Evolutionary conservation across 78 protist genomes (phyloP).

Genomic region (Diacronema lutheri): DNA sequence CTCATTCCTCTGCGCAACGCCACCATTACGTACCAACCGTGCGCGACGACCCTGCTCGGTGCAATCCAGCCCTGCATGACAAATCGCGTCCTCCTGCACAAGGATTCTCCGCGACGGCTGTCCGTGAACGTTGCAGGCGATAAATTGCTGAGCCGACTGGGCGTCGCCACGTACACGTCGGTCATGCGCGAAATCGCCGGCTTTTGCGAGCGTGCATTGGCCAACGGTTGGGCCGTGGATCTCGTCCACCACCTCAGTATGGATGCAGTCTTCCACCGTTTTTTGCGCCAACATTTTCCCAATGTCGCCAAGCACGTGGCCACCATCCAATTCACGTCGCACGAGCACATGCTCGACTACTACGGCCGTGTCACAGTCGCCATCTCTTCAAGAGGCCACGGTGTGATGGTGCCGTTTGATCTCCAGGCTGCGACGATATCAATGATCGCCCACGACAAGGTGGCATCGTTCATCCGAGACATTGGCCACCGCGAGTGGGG

Average conservation of each 20-base stretch:
- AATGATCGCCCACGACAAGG: background rate
- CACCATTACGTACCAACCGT: background rate
- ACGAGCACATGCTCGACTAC: background rate
- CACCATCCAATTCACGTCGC: background rate
- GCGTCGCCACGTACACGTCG: background rate
- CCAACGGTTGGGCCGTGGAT: background rate
- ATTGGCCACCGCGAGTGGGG: background rate
- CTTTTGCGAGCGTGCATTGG: background rate
- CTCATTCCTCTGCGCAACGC: too few relatives aligned
- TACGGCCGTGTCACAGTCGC: background rate
- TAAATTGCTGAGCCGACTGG: background rate
- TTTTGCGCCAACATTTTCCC: background rate
- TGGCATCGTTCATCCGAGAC: background rate
- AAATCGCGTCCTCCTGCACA: background rate
- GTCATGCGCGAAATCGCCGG: background rate
- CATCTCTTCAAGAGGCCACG: background rate
- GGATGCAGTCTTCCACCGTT: too few relatives aligned
- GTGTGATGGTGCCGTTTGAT: background rate
- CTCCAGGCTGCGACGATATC: background rate
- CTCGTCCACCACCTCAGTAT: background rate
- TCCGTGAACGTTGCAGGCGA: background rate
- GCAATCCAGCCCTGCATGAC: background rate
- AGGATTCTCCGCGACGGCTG: background rate
- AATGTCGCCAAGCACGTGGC: background rate
- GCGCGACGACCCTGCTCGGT: background rate